A percentile compares a stretch with the other conserved stretches of the same genome.
Evolutionary conservation across 169 alveolate genomes (phyloP).

Genomic region (Fabrea salina): DNA sequence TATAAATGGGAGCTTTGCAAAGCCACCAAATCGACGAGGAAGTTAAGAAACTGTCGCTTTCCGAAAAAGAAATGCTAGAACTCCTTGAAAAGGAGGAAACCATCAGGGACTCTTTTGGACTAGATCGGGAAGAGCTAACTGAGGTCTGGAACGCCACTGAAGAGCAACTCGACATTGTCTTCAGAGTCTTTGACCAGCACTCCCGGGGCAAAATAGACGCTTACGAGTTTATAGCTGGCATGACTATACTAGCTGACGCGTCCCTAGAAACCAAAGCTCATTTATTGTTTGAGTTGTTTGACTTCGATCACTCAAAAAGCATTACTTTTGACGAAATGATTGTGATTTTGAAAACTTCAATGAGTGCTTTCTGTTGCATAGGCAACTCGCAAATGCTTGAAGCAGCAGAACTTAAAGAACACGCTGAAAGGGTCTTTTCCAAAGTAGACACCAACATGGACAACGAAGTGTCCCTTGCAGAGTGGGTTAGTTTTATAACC

Average conservation of each 20-base stretch:
- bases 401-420: constrained; percentile 48
- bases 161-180: neutral
- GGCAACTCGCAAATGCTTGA: constrained; percentile 45
- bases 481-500: constrained; percentile 46
- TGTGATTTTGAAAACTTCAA: constrained; percentile 47
- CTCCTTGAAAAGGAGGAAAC: neutral
- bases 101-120: neutral
- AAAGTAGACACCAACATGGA: constrained; percentile 47
- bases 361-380: constrained; percentile 50
- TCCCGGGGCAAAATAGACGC: constrained; percentile 18
- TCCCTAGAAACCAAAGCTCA: constrained; percentile 49
- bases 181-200: neutral
- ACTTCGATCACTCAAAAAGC: constrained; percentile 63
- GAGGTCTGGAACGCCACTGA: neutral
- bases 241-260: neutral
- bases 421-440: constrained; percentile 42
- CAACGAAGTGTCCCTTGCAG: constrained; percentile 45
- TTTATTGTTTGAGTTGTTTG: constrained; percentile 63
- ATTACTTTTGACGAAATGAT: constrained; percentile 63
- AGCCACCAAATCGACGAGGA: too few relatives aligned
- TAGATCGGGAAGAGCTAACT: neutral
- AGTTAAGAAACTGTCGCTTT: neutral
- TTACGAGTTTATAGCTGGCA: constrained; percentile 18
- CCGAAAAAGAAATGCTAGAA: neutral
- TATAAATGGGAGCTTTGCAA: too few relatives aligned